A percentile compares a stretch with the other conserved stretches of the same genome.
Evolutionary conservation across 148 eudicot genomes (phyloP).

Genomic region (Drosera capensis): DNA sequence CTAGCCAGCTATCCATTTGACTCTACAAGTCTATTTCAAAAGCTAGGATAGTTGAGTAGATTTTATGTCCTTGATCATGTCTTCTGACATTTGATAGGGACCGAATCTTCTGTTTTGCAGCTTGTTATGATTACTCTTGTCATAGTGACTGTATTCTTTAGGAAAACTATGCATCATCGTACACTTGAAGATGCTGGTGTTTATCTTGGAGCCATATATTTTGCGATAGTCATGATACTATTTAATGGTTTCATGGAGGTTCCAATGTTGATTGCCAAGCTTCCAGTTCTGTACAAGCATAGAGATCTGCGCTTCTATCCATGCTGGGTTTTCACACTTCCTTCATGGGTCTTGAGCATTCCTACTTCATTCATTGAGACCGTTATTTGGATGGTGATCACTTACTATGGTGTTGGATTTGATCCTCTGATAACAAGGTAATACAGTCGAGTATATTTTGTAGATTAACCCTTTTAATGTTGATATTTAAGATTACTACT

Average conservation of each 20-base stretch:
- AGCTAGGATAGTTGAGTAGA: too few species aligned
- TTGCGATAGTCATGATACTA: conserved; percentile 67
- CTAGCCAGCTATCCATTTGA: too few species aligned
- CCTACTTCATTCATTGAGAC: conserved; percentile 70
- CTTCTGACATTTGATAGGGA: conserved; percentile 13
- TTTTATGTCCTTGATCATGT: conserved; percentile 3
- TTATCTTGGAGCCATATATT: conserved; percentile 85
- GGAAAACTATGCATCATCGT: conserved; percentile 73
- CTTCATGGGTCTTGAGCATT: conserved; percentile 85
- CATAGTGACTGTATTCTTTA: conserved; percentile 76
- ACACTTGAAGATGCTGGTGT: conserved; percentile 67
- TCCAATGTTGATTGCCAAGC: conserved; percentile 79
- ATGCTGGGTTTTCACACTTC: conserved; percentile 82
- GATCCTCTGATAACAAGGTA: conserved; percentile 82
- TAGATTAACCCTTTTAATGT: background rate
- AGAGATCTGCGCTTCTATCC: conserved; percentile 84
- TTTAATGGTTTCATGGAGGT: conserved; percentile 97
- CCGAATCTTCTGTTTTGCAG: conserved; percentile 39
- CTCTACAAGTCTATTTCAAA: too few species aligned
- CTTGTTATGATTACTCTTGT: conserved; percentile 49
- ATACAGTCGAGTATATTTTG: background rate
- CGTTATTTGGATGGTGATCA: conserved; percentile 62
- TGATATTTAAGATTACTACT: background rate
- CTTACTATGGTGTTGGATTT: conserved; percentile 82
- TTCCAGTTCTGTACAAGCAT: conserved; percentile 90